A percentile compares a stretch with the other conserved stretches of the same genome.
Conservation (phyloP, 257 asterid genomes). For the Solanum commersonii region DNA sequence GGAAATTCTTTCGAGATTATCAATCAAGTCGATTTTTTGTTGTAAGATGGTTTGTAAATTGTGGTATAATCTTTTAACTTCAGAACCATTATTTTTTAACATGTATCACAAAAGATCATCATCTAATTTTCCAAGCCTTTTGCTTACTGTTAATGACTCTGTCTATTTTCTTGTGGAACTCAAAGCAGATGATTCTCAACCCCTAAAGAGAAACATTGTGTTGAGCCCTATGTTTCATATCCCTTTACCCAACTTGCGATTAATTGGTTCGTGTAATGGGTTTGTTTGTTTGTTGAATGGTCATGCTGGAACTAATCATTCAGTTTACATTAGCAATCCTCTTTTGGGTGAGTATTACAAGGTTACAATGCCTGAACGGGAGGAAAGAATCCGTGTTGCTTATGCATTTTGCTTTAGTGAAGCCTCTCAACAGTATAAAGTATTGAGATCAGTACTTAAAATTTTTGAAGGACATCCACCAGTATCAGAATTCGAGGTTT, state of each 20-base stretch:
- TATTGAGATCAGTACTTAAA: too few relatives aligned
- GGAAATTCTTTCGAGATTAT: background rate
- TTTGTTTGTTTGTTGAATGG: background rate
- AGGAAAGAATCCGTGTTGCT: too few relatives aligned
- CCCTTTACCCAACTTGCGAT: background rate
- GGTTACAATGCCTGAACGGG: too few relatives aligned
- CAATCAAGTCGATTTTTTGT: background rate
- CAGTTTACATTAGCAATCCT: background rate
- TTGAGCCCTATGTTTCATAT: background rate
- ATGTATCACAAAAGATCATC: background rate
- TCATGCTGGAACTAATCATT: background rate
- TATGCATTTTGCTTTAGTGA: too few relatives aligned
- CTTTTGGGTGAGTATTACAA: too few relatives aligned
- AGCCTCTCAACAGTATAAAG: too few relatives aligned
- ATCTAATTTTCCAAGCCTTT: background rate
- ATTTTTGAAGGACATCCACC: background rate
- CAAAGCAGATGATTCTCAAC: background rate
- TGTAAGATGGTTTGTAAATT: background rate
- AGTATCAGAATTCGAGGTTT: too few relatives aligned
- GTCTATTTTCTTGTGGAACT: background rate
- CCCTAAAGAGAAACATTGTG: background rate
- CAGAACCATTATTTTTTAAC: background rate
- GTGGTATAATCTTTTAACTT: background rate
- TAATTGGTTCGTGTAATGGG: background rate
- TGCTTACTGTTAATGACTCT: background rate